A percentile compares a stretch with the other conserved stretches of the same genome.
Conservation (phyloP, 1,284 basidiomycete species). For the Dichomitus squalens region DNA sequence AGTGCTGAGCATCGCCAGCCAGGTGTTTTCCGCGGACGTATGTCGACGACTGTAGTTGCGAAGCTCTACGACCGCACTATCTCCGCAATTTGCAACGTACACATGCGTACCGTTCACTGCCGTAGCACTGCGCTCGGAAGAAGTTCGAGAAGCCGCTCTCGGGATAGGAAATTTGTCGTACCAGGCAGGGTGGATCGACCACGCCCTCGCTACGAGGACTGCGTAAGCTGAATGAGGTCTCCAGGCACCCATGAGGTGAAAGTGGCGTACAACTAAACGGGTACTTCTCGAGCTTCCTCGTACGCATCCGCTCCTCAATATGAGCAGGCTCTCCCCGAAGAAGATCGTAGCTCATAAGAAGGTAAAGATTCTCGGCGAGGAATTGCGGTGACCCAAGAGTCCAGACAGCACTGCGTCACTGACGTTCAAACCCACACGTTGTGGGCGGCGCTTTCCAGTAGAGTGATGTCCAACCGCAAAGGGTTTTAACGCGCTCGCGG, state of each 20-base stretch:
- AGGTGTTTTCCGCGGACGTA: not conserved
- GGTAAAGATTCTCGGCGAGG: no score
- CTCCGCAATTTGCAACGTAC: not conserved
- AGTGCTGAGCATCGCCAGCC: not conserved
- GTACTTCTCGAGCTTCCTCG: not conserved
- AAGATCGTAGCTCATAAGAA: no score
- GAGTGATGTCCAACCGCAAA: no score
- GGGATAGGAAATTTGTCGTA: not conserved
- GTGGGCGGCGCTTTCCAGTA: no score
- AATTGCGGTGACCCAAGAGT: no score
- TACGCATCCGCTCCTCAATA: not conserved
- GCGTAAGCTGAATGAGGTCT: not conserved
- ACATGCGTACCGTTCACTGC: not conserved
- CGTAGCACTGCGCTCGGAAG: not conserved
- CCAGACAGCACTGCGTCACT: no score
- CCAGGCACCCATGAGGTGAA: not conserved
- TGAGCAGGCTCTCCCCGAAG: no score
- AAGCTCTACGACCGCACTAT: not conserved
- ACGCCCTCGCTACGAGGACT: not conserved
- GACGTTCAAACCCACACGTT: no score
- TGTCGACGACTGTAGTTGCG: not conserved
- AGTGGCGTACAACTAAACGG: not conserved
- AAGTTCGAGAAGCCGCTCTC: not conserved
- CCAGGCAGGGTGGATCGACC: not conserved
- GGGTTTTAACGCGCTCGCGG: no score